phyloP scores from a whole-genome alignment of 73 alveolate species.

The Stentor coeruleus region DNA sequence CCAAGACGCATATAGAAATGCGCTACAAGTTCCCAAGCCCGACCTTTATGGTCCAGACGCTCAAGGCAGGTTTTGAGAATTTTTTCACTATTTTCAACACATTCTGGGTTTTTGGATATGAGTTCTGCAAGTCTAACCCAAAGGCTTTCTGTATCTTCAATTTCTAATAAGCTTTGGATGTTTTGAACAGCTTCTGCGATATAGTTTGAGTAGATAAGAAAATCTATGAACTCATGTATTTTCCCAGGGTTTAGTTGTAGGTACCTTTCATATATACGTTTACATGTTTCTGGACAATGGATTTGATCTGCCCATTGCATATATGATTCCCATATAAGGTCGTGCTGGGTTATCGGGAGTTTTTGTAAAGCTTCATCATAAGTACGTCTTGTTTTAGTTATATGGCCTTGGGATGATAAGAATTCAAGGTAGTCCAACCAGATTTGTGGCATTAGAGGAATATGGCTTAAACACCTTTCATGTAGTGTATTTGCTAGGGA shows the following conservation, averaged over 20 bases:
- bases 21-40: constrained; percentile 87
- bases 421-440: constrained; percentile 90
- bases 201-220: constrained; percentile 57
- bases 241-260: constrained; percentile 70
- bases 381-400: constrained; percentile 78
- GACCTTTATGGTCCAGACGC: constrained; percentile 89
- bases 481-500: constrained; percentile 67
- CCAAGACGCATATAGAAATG: constrained; percentile 83
- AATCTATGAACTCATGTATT: constrained; percentile 83
- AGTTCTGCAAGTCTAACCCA: constrained; percentile 89
- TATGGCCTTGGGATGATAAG: constrained; percentile 54
- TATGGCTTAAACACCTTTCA: constrained; percentile 79
- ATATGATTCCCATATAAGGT: constrained; percentile 79
- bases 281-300: constrained; percentile 35
- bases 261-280: constrained; percentile 71
- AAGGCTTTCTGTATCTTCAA: constrained; percentile 72
- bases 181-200: constrained; percentile 69
- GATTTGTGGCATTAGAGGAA: constrained; percentile 89
- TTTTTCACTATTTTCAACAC: constrained; percentile 57
- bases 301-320: constrained; percentile 72
- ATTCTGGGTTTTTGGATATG: constrained; percentile 79
- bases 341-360: constrained; percentile 92
- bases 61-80: constrained; percentile 82
- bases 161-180: constrained; percentile 74
- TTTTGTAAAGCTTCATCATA: constrained; percentile 81